Evolutionary conservation across 2,329 filamentous ascomycete species (phyloP).

Genomic region (Trichoderma sp.): DNA sequence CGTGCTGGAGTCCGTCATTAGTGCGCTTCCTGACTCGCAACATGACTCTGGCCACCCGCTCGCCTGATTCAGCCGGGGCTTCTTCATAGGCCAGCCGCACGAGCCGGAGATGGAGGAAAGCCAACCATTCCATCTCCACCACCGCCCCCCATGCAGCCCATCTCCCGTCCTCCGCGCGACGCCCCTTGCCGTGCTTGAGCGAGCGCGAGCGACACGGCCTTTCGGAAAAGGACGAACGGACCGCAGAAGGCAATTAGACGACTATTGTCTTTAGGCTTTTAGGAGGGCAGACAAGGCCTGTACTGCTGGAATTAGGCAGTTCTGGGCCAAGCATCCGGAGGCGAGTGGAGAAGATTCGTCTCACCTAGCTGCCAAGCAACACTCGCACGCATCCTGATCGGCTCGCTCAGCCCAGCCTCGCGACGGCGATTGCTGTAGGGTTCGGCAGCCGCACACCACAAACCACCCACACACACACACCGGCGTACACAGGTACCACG

Average conservation of each 20-base stretch:
- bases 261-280: slow-evolving; percentile 17
- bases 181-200: slow-evolving; percentile 16
- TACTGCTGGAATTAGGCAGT: slow-evolving; percentile 5
- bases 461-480: not conserved
- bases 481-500: not conserved
- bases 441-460: slow-evolving; percentile 8
- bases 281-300: not conserved
- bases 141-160: slow-evolving; percentile 23
- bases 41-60: slow-evolving; percentile 4
- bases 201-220: slow-evolving; percentile 7
- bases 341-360: slow-evolving; percentile 15
- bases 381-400: slow-evolving; percentile 14
- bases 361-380: slow-evolving; percentile 7
- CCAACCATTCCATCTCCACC: slow-evolving; percentile 26
- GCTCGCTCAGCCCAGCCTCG: slow-evolving; percentile 15
- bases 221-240: slow-evolving; percentile 6
- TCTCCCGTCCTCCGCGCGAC: slow-evolving; percentile 13
- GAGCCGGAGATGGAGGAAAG: not conserved
- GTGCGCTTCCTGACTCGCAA: slow-evolving; percentile 25
- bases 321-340: slow-evolving; percentile 3
- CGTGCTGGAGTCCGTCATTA: slow-evolving; percentile 1
- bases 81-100: slow-evolving; percentile 16
- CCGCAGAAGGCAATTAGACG: not conserved
- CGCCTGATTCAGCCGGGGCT: slow-evolving; percentile 22
- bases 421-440: not conserved